Conservation (phyloP, 2,329 filamentous ascomycete genomes). For the Alternaria incomplexa region DNA sequence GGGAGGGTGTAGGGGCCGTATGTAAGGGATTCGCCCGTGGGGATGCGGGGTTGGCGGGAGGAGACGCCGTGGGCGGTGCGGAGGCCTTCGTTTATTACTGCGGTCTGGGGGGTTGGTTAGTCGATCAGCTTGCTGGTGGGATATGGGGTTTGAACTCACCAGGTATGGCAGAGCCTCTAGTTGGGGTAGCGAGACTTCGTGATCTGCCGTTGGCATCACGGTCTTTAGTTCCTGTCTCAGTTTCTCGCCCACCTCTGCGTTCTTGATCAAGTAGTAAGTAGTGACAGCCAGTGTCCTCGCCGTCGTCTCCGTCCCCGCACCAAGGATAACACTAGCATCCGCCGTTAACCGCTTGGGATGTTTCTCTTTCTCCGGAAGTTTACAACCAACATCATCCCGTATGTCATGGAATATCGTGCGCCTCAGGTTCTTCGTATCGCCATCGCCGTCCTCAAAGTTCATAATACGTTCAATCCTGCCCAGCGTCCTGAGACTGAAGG, state of each 20-base stretch:
- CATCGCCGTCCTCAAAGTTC: neutral
- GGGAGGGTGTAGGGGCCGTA: slow-evolving; percentile 22
- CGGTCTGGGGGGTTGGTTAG: neutral
- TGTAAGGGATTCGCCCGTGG: slow-evolving; percentile 21
- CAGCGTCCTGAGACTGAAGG: neutral
- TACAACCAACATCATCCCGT: slow-evolving; percentile 9
- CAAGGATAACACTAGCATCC: slow-evolving; percentile 38
- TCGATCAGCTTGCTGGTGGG: no score
- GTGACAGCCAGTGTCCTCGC: slow-evolving; percentile 15
- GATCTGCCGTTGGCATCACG: neutral
- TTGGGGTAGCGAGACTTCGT: neutral
- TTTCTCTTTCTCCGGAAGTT: slow-evolving; percentile 20
- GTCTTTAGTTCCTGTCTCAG: neutral
- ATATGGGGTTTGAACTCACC: no score
- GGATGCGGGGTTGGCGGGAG: slow-evolving; percentile 29
- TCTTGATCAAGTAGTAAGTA: neutral
- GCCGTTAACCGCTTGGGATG: slow-evolving; percentile 26
- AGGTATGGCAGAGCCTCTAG: neutral
- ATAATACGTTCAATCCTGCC: neutral
- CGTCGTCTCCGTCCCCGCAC: slow-evolving; percentile 44
- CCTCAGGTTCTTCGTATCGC: neutral
- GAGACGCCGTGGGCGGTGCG: slow-evolving; percentile 32
- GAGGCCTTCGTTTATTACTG: slow-evolving; percentile 15
- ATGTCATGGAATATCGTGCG: neutral
- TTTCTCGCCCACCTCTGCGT: neutral